Evolutionary conservation across 495 filamentous ascomycete genomes (phyloP).

Genomic region (Trichoderma erinaceum): DNA sequence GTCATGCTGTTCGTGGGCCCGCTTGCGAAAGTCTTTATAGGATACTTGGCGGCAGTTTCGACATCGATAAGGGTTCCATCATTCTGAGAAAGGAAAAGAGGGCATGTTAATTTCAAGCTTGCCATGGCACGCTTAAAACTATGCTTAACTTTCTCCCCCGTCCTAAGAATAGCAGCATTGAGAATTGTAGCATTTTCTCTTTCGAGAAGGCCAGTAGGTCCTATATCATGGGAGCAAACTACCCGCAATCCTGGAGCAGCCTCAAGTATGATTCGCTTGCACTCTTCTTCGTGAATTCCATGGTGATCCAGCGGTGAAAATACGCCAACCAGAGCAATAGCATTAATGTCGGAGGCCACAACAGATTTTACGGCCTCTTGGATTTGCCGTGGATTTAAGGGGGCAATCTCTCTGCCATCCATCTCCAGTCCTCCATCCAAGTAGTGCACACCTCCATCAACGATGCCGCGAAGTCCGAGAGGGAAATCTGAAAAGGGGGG

Average conservation of each 20-base stretch:
- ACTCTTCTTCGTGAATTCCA: conserved; percentile 22
- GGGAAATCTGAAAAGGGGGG: conserved; percentile 44
- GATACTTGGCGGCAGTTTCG: conserved; percentile 37
- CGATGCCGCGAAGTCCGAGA: conserved; percentile 26
- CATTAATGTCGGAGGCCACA: conserved; percentile 22
- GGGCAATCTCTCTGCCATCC: conserved; percentile 32
- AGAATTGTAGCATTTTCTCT: conserved; percentile 51
- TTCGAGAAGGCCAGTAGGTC: conserved; percentile 36
- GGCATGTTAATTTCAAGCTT: conserved; percentile 36
- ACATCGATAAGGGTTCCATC: conserved; percentile 45
- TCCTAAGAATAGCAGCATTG: conserved; percentile 42
- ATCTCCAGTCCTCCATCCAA: conserved; percentile 40
- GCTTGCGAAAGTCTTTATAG: conserved; percentile 47
- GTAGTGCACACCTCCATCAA: conserved; percentile 33
- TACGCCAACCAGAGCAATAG: conserved; percentile 33
- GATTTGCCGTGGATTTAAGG: conserved; percentile 17
- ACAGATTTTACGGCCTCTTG: conserved; percentile 19
- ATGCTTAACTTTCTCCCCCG: conserved; percentile 40
- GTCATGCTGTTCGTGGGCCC: conserved; percentile 50
- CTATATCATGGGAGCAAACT: conserved; percentile 34
- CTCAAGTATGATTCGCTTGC: conserved; percentile 10
- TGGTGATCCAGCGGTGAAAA: conserved; percentile 31
- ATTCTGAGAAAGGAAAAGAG: conserved; percentile 48
- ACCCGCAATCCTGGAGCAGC: conserved; percentile 19
- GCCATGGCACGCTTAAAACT: conserved; percentile 39